Evolutionary conservation across 768 basidiomycete species (phyloP).

Genomic region (Boletus vinaceobasis): DNA sequence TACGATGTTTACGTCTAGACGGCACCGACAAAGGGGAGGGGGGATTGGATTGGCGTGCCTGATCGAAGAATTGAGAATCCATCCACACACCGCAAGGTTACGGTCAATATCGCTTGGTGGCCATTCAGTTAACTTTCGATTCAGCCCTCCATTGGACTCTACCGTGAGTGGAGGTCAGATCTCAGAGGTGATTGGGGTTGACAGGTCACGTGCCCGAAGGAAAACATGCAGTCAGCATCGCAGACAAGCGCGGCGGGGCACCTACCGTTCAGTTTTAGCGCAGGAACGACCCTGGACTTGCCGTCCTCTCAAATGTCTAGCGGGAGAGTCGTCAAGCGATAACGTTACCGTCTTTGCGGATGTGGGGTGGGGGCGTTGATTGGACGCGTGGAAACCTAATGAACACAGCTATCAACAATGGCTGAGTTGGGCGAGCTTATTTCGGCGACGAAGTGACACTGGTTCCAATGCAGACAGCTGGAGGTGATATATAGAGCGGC

Average conservation of each 20-base stretch:
- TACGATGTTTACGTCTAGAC: slow-evolving; percentile 28
- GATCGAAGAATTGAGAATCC: slow-evolving; percentile 23
- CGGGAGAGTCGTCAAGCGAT: neutral
- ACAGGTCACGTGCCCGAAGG: slow-evolving; percentile 28
- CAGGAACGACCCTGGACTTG: neutral
- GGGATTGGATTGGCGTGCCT: slow-evolving; percentile 26
- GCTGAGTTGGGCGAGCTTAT: neutral
- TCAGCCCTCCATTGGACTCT: neutral
- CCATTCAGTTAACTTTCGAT: slow-evolving; percentile 10
- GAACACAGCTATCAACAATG: neutral
- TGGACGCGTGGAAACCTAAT: slow-evolving; percentile 2
- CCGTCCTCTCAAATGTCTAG: neutral
- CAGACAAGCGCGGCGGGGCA: neutral
- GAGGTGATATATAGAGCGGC: slow-evolving; percentile 13
- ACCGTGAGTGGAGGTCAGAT: slow-evolving; percentile 5
- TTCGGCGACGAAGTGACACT: neutral
- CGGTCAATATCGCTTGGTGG: slow-evolving; percentile 14
- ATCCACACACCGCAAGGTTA: slow-evolving; percentile 15
- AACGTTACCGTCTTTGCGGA: neutral
- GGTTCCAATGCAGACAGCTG: slow-evolving; percentile 3
- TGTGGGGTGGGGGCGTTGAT: slow-evolving; percentile 7
- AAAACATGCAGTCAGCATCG: neutral
- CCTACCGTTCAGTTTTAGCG: neutral
- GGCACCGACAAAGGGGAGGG: slow-evolving; percentile 33
- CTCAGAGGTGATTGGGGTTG: neutral